Evolutionary conservation across 495 filamentous ascomycete species (phyloP), one percentile per base, ranked within the genome.

Genomic region (Trichocladium antarcticum): DNA sequence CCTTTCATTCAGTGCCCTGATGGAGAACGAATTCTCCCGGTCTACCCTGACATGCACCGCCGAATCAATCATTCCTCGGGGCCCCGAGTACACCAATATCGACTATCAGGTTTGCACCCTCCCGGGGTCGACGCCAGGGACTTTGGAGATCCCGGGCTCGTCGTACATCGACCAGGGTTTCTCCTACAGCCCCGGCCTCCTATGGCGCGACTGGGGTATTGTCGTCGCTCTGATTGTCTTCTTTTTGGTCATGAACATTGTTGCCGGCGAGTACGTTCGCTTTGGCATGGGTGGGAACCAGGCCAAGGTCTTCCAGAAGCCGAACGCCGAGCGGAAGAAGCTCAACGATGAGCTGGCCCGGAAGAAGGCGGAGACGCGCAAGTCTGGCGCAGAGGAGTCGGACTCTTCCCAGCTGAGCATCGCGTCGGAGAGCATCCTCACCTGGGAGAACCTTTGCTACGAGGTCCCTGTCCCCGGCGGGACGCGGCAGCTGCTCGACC

Each of bases 151-250:
- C 34, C 67, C 71, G 0, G 85, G 85, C 1, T 63, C 64, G 0
- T 75, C 65, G 20, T 89, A 89, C 58, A 72, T 87, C 49, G 66
- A 73, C 0, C 64, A 73, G 6, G 77, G 68, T 1, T 89, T 83
- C 62, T 71, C 73, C 3, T 89, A 88, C 59, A 54, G 65, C 22
- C 71, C 70, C 0, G 61, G 62, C 1, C 74, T 84, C 28, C 68
- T 88, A 1, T 87, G 85, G 84, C 72, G 83, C 15, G 85, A 89
- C 53, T 86, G 81, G 62, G 85, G 83, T 6, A 86, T 88, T 39
- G 76, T 87, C 54, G 50, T 84, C 14, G 79, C 72, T 5, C 65
- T 89, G 17, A 84, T 88, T 28, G 55, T 76, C 43, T 79, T 71
- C 10, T 89, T 87, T 64, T 70, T 93, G 11, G 57, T 70, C 27